phyloP scores from a whole-genome alignment of 2,329 filamentous ascomycete species.

The Cyanodermella asteris region DNA sequence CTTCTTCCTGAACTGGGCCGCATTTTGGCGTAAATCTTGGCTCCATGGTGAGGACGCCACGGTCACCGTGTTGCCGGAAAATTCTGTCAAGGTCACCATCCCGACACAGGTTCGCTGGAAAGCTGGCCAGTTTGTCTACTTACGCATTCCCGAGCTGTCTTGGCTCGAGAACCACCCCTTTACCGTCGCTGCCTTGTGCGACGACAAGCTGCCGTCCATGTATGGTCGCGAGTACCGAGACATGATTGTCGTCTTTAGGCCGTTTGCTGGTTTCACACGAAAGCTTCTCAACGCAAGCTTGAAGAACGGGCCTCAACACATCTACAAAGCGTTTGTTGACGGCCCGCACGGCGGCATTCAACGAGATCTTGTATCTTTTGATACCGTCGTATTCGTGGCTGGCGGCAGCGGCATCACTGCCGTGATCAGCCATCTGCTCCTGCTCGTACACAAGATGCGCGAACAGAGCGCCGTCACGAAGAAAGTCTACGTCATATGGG shows the following conservation, averaged over 20 bases:
- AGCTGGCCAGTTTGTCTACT: conserved; percentile 83
- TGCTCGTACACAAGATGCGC: conserved; percentile 90
- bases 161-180: conserved; percentile 88
- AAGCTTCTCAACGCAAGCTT: conserved; percentile 65
- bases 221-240: conserved; percentile 78
- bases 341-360: conserved; percentile 92
- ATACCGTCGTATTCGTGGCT: conserved; percentile 79
- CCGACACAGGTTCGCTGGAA: conserved; percentile 84
- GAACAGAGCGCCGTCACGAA: conserved; percentile 86
- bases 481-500: conserved; percentile 83
- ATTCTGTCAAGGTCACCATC: conserved; percentile 87
- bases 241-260: conserved; percentile 76
- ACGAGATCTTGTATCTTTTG: conserved; percentile 71
- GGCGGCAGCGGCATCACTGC: conserved; percentile 90
- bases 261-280: conserved; percentile 75
- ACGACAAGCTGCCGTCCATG: conserved; percentile 76
- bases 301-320: conserved; percentile 72
- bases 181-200: conserved; percentile 80
- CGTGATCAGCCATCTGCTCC: conserved; percentile 71
- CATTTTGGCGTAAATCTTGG: conserved; percentile 58
- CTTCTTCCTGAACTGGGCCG: conserved; percentile 77
- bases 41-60: conserved; percentile 80
- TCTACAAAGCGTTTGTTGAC: conserved; percentile 78
- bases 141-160: conserved; percentile 82
- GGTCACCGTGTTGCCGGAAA: conserved; percentile 72